A percentile compares a stretch with the other conserved stretches of the same genome.
Evolutionary conservation across 2,329 filamentous ascomycete genomes (phyloP).

Genomic region (Endoconidiophora polonica): DNA sequence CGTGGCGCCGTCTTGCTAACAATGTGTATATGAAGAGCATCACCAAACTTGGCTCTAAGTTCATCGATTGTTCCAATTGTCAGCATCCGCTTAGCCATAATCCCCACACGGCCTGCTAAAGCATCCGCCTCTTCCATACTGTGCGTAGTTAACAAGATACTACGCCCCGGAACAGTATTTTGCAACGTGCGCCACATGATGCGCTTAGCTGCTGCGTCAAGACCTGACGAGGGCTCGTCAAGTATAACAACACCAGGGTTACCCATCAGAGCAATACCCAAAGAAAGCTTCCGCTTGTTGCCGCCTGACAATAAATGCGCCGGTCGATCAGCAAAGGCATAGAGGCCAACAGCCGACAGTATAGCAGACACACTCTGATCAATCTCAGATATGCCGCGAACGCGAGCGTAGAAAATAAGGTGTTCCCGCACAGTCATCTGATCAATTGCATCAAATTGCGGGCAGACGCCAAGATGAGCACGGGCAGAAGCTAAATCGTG

Average conservation of each 20-base stretch:
- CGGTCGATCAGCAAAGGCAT: constrained; percentile 54
- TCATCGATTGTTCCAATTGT: constrained; percentile 62
- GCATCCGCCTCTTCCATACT: constrained; percentile 93
- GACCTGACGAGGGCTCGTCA: constrained; percentile 75
- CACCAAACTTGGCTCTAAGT: constrained; percentile 58
- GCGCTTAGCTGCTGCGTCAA: constrained; percentile 80
- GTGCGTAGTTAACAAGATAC: constrained; percentile 77
- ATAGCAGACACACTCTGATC: constrained; percentile 64
- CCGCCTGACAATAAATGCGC: constrained; percentile 70
- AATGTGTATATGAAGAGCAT: constrained; percentile 65
- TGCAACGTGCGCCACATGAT: constrained; percentile 83
- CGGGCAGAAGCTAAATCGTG: constrained; percentile 55
- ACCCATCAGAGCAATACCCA: constrained; percentile 83
- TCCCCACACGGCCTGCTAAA: constrained; percentile 66
- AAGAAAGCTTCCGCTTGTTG: constrained; percentile 80
- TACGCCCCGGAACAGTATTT: constrained; percentile 57
- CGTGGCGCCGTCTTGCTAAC: constrained; percentile 60
- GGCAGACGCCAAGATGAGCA: constrained; percentile 73
- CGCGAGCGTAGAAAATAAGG: constrained; percentile 69
- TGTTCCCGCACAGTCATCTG: constrained; percentile 81
- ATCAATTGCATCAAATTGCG: constrained; percentile 77
- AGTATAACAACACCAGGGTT: constrained; percentile 76
- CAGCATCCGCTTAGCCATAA: constrained; percentile 73
- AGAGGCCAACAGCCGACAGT: constrained; percentile 63
- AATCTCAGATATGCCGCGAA: constrained; percentile 61